Percentiles rank a stretch among this genome's conserved stretches.
Conservation (phyloP, 805 yeast genomes). For the Lipomyces chichibuensis region DNA sequence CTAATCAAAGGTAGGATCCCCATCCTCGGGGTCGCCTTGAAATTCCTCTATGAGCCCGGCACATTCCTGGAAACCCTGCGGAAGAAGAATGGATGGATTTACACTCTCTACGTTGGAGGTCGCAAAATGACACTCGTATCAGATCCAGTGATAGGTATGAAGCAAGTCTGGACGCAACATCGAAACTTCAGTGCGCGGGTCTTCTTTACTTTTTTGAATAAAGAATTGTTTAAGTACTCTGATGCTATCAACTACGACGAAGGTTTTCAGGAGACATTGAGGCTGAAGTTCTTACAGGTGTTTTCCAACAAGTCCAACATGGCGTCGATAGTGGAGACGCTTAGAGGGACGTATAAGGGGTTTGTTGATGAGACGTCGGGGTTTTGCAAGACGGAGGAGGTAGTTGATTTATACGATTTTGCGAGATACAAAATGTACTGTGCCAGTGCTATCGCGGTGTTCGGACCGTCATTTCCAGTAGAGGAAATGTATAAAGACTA, state of each 20-base stretch:
- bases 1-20: slow-evolving; percentile 31
- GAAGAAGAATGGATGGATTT: slow-evolving; percentile 23
- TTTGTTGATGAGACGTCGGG: slow-evolving; percentile 13
- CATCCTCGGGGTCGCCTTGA: slow-evolving; percentile 21
- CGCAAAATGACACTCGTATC: slow-evolving; percentile 23
- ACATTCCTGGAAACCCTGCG: slow-evolving; percentile 14
- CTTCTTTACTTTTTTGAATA: slow-evolving; percentile 16
- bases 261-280: slow-evolving; percentile 5
- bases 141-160: slow-evolving; percentile 31
- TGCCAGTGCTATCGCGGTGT: slow-evolving; percentile 25
- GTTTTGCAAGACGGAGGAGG: slow-evolving; percentile 4
- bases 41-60: slow-evolving; percentile 17
- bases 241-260: slow-evolving; percentile 7
- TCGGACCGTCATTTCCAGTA: slow-evolving; percentile 30
- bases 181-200: slow-evolving; percentile 12
- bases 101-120: slow-evolving; percentile 25
- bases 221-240: slow-evolving; percentile 11
- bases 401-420: slow-evolving; percentile 14
- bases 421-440: slow-evolving; percentile 4
- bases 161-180: slow-evolving; percentile 29
- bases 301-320: slow-evolving; percentile 5
- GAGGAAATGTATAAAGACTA: slow-evolving; percentile 20
- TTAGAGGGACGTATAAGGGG: slow-evolving; percentile 1
- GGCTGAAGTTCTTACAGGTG: neutral
- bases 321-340: neutral